Base-by-base conservation (phyloP, 2,329 filamentous ascomycete species). In the Bipolaris zeicola region DNA sequence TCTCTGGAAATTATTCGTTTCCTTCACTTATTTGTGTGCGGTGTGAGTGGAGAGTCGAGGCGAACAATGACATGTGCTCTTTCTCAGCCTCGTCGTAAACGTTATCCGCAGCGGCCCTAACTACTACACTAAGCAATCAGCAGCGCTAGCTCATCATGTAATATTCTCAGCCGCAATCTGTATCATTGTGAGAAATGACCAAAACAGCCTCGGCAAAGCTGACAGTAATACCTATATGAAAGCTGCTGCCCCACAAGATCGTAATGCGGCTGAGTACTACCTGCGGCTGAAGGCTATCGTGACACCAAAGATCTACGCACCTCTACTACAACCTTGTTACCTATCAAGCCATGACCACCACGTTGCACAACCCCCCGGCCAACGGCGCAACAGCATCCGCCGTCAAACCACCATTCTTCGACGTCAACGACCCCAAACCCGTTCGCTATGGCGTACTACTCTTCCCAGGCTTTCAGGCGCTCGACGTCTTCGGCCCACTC, bases 401-500 rank as follows among this genome's bases (percentile, higher is more conserved):
- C 18, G 24, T 37, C 42, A 48, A 55, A 14, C 55, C 51, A 28
- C 50, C 46, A 6, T 55, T 58, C 1, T 62, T 62, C 37, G 53
- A 67, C 3, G 53, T 51, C 39, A 38, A 58, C n/a, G 47, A 54
- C 20, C 42, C 59, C 8, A 61, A 44, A 20, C 51, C 66, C 2
- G 39, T 67, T 1, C 63, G 68, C 34, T 70, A 67, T 61, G 61
- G 64, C 26, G 57, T 69, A 5, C 39, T 69, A 1, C 55, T 68
- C 16, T 70, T 68, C 42, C 60, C 58, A 4, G 61, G 58, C n/a
- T 66, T 68, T 28, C 64, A 69, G 44, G 67, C 67, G 39, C 73
- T 71, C 50, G 69, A 77, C 49, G 67, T 74, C 31, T 74, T 70
- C 33, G 81, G 80, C 1, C 81, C 80, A 2, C 66, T 83, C 2